Percentiles rank a stretch among this genome's conserved stretches.
Conservation (phyloP, 2,329 filamentous ascomycete genomes). For the Alternaria sp. region DNA sequence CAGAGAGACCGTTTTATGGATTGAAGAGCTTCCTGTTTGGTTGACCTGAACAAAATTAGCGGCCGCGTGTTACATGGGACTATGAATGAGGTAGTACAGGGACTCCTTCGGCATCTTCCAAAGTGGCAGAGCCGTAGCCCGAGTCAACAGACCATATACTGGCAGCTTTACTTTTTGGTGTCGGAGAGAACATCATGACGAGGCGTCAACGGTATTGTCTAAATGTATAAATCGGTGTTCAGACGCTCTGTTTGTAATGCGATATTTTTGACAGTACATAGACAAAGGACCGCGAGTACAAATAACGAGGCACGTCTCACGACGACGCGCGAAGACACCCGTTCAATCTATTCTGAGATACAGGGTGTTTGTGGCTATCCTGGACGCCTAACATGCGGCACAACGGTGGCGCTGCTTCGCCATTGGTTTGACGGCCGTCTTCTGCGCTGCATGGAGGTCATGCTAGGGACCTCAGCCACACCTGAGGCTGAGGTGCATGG, state of each 20-base stretch:
- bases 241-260: neutral
- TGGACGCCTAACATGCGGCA: constrained; percentile 21
- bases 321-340: constrained; percentile 2
- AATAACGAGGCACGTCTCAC: constrained; percentile 4
- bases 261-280: neutral
- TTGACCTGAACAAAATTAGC: constrained; percentile 22
- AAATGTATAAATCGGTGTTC: neutral
- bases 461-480: constrained; percentile 22
- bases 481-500: neutral
- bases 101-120: constrained; percentile 25
- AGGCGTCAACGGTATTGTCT: constrained; percentile 7
- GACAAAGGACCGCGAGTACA: constrained; percentile 8
- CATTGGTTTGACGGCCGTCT: constrained; percentile 21
- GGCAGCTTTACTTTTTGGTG: constrained; percentile 31
- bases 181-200: constrained; percentile 34
- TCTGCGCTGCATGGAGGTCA: constrained; percentile 12
- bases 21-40: constrained; percentile 6
- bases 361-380: constrained; percentile 36
- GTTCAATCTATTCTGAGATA: constrained; percentile 23
- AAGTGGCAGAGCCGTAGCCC: constrained; percentile 39
- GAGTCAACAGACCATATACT: constrained; percentile 47
- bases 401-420: constrained; percentile 19
- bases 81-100: constrained; percentile 1
- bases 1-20: neutral
- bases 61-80: neutral